These are phyloP conservation scores for Collariella sp. DNA, from an alignment of 495 filamentous ascomycete species.

Conservation along the genomic window DNA sequence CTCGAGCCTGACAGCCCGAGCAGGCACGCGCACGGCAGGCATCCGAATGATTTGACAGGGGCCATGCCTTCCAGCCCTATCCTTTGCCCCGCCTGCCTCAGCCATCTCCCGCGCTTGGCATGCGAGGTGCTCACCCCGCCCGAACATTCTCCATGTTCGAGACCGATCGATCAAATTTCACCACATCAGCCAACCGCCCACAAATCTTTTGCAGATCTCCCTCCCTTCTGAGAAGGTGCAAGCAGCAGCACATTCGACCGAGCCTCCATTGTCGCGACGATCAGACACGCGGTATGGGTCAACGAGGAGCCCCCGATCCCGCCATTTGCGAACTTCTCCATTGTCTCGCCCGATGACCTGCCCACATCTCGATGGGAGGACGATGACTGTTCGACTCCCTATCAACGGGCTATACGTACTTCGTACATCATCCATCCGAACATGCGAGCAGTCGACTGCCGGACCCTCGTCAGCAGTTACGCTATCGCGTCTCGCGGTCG, in stretches of 20 bases:
- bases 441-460: no score
- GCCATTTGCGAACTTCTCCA: background rate
- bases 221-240: background rate
- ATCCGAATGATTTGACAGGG: no score
- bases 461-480: no score
- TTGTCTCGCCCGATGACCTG: no score
- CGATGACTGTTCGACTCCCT: no score
- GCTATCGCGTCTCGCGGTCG: no score
- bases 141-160: background rate
- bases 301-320: background rate
- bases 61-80: background rate
- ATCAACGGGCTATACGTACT: no score
- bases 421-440: no score
- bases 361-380: no score
- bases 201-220: background rate
- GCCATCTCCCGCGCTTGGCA: slow-evolving; percentile 10
- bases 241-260: background rate
- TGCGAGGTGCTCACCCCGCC: background rate
- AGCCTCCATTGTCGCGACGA: background rate
- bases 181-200: background rate
- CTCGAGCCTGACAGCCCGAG: no score
- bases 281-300: background rate
- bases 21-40: no score
- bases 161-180: slow-evolving; percentile 5
- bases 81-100: background rate